These are phyloP conservation scores for Amanita muscaria DNA, from an alignment of 768 basidiomycete genomes.

Conservation along the genomic window DNA sequence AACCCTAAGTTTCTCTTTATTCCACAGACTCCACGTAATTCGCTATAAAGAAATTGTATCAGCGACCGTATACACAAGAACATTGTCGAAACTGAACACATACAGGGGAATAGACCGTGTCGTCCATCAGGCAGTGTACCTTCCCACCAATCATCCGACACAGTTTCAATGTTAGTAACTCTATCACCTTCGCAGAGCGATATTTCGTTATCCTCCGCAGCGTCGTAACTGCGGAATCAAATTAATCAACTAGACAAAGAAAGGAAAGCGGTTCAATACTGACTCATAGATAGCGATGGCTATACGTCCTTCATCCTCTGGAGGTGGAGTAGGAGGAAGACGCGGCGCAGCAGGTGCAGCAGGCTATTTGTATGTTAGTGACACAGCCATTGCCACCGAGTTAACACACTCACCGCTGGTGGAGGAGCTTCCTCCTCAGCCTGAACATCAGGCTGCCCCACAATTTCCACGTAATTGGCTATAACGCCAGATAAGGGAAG, in stretches of 20 bases:
- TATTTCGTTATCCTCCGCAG: conserved; percentile 87
- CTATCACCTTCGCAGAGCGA: conserved; percentile 77
- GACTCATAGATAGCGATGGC: conserved; percentile 70
- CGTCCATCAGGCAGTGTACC: conserved; percentile 50
- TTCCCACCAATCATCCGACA: conserved; percentile 87
- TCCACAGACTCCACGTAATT: conserved; percentile 32
- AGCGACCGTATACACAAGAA: neutral
- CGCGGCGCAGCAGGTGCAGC: conserved; percentile 34
- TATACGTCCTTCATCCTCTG: conserved; percentile 47
- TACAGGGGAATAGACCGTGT: conserved; percentile 71
- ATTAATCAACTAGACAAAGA: neutral
- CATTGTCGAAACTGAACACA: conserved; percentile 14
- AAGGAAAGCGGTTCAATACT: conserved; percentile 17
- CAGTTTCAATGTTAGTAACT: conserved; percentile 71
- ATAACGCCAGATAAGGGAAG: conserved; percentile 1
- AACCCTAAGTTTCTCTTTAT: no score
- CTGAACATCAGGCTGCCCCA: conserved; percentile 37
- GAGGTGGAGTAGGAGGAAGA: conserved; percentile 35
- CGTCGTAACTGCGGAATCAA: conserved; percentile 57
- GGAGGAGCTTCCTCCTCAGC: conserved; percentile 37
- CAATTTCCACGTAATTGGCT: conserved; percentile 85
- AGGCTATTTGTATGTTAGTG: conserved; percentile 14
- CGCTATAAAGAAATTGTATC: conserved; percentile 15
- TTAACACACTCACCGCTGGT: conserved; percentile 23
- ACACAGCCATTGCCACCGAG: neutral